Evolutionary conservation across 1,284 basidiomycete species (phyloP).

Genomic region (Tilletia horrida): DNA sequence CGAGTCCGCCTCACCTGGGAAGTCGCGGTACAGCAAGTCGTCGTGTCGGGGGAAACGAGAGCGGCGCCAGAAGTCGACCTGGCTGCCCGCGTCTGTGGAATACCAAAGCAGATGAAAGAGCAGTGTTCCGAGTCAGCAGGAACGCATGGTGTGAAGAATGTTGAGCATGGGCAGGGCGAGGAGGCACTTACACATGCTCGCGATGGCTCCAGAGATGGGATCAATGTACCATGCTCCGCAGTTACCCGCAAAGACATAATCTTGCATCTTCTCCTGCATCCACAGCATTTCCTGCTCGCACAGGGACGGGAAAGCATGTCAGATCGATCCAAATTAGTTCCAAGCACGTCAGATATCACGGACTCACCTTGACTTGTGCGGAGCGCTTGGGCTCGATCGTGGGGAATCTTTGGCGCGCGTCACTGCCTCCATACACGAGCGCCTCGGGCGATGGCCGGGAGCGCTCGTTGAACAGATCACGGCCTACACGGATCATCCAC

Average conservation of each 20-base stretch:
- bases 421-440: not conserved
- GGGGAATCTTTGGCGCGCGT: slow-evolving; percentile 19
- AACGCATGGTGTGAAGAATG: not conserved
- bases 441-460: not conserved
- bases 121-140: not conserved
- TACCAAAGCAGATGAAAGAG: not conserved
- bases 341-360: not conserved
- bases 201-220: not conserved
- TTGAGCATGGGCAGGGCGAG: not conserved
- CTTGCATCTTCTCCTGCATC: slow-evolving; percentile 28
- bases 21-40: slow-evolving; percentile 14
- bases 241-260: slow-evolving; percentile 29
- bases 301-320: not conserved
- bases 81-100: slow-evolving; percentile 4
- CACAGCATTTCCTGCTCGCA: slow-evolving; percentile 23
- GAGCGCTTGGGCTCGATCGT: slow-evolving; percentile 25
- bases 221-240: slow-evolving; percentile 36
- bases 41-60: slow-evolving; percentile 11
- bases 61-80: slow-evolving; percentile 17
- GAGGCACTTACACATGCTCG: not conserved
- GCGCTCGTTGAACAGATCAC: slow-evolving; percentile 25
- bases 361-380: slow-evolving; percentile 27
- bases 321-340: not conserved
- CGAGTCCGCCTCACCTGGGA: not conserved
- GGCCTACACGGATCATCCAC: slow-evolving; percentile 23